Evolutionary conservation across 2,329 filamentous ascomycete genomes (phyloP).

Genomic region (Scedosporium minutisporum): DNA sequence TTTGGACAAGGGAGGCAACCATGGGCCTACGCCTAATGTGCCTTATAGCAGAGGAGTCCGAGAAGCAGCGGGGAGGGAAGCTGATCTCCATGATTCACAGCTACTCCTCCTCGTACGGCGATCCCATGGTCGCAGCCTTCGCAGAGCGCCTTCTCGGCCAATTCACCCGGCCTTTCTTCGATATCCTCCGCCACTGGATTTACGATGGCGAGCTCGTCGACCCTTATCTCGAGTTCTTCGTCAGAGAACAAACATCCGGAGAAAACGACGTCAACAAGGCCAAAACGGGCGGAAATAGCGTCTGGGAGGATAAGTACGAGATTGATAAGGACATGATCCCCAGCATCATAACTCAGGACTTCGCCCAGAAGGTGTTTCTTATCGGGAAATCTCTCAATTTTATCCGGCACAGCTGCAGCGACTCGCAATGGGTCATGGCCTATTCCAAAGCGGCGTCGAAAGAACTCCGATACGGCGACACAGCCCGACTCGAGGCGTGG

Average conservation of each 20-base stretch:
- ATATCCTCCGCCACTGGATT: constrained; percentile 93
- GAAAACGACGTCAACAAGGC: constrained; percentile 31
- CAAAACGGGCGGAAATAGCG: constrained; percentile 65
- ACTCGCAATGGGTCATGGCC: constrained; percentile 88
- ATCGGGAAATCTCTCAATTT: constrained; percentile 98
- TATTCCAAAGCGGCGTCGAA: constrained; percentile 92
- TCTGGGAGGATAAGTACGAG: constrained; percentile 70
- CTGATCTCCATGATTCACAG: constrained; percentile 88
- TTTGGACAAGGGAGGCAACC: constrained; percentile 95
- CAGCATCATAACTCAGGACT: constrained; percentile 84
- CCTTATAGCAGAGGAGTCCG: constrained; percentile 84
- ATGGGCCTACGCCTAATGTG: constrained; percentile 92
- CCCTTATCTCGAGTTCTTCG: constrained; percentile 91
- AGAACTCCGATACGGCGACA: constrained; percentile 86
- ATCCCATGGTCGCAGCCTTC: constrained; percentile 88
- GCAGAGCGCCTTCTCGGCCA: constrained; percentile 79
- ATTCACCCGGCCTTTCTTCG: constrained; percentile 90
- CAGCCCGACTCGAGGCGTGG: constrained; percentile 78
- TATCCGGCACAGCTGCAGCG: constrained; percentile 88
- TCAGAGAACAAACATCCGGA: constrained; percentile 60
- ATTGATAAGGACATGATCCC: constrained; percentile 55
- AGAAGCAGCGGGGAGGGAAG: constrained; percentile 74
- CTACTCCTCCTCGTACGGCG: constrained; percentile 87
- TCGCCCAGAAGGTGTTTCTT: constrained; percentile 91
- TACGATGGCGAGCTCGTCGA: constrained; percentile 98